These are phyloP conservation scores for Malania oleifera DNA, from an alignment of 164 flowering plant genomes.

Conservation along the genomic window DNA sequence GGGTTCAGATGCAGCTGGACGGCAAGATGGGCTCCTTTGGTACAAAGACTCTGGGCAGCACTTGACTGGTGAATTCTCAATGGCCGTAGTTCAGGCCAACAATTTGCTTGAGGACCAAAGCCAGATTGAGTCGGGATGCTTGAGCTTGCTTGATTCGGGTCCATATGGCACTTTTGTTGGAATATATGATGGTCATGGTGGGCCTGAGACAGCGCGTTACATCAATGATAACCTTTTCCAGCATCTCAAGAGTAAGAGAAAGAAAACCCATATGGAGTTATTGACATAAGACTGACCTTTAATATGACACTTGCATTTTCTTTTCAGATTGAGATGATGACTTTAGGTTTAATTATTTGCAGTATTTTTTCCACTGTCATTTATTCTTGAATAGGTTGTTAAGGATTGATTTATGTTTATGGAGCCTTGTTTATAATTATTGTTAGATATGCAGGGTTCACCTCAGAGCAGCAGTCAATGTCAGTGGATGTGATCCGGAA, in stretches of 20 bases:
- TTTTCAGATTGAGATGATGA: too few relatives aligned
- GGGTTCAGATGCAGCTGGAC: constrained; percentile 40
- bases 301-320: too few relatives aligned
- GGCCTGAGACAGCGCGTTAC: constrained; percentile 55
- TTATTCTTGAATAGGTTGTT: too few relatives aligned
- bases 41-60: constrained; percentile 54
- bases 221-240: constrained; percentile 43
- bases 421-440: too few relatives aligned
- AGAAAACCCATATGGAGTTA: background rate
- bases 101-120: constrained; percentile 62
- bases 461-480: constrained; percentile 47
- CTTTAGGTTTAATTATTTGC: too few relatives aligned
- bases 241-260: constrained; percentile 40
- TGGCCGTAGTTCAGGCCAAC: constrained; percentile 63
- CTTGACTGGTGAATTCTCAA: constrained; percentile 48
- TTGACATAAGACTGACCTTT: too few relatives aligned
- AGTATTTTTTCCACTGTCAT: too few relatives aligned
- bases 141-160: constrained; percentile 45
- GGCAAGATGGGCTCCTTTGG: constrained; percentile 57
- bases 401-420: too few relatives aligned
- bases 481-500: constrained; percentile 48
- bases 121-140: constrained; percentile 52
- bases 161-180: constrained; percentile 58
- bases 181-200: constrained; percentile 62
- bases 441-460: constrained; percentile 26